Evolutionary conservation across 495 filamentous ascomycete genomes (phyloP).

Genomic region (Xylaria acuta): DNA sequence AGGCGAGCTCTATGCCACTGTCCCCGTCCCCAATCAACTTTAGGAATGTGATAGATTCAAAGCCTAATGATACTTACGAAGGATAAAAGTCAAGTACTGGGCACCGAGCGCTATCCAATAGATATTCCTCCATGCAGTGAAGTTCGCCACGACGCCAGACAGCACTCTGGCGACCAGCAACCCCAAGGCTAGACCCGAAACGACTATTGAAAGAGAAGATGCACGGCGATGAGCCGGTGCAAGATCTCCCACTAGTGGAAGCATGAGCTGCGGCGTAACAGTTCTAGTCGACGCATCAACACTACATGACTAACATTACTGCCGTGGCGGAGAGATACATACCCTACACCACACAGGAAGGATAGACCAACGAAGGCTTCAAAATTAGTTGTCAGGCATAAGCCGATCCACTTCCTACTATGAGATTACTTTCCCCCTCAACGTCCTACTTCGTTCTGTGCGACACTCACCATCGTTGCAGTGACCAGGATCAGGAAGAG

Average conservation of each 20-base stretch:
- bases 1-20: neutral
- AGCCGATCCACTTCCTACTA: conserved; percentile 59
- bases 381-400: conserved; percentile 71
- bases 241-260: conserved; percentile 77
- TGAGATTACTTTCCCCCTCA: conserved; percentile 15
- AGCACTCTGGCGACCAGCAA: conserved; percentile 75
- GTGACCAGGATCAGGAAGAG: conserved; percentile 69
- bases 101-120: conserved; percentile 79
- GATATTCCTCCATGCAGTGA: conserved; percentile 71
- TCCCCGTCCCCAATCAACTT: no score
- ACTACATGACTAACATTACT: neutral
- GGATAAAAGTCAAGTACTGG: conserved; percentile 67
- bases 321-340: conserved; percentile 8
- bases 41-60: neutral
- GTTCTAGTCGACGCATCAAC: conserved; percentile 53
- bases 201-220: conserved; percentile 70
- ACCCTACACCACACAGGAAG: conserved; percentile 65
- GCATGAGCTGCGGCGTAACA: conserved; percentile 80
- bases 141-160: conserved; percentile 74
- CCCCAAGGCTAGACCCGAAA: conserved; percentile 72
- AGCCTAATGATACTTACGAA: conserved; percentile 40
- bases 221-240: conserved; percentile 70
- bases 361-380: conserved; percentile 68
- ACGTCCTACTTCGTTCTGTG: neutral
- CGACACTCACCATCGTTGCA: conserved; percentile 62